Evolutionary conservation across 345 rosid genomes (phyloP).

Genomic region (Syzygium aromaticum): DNA sequence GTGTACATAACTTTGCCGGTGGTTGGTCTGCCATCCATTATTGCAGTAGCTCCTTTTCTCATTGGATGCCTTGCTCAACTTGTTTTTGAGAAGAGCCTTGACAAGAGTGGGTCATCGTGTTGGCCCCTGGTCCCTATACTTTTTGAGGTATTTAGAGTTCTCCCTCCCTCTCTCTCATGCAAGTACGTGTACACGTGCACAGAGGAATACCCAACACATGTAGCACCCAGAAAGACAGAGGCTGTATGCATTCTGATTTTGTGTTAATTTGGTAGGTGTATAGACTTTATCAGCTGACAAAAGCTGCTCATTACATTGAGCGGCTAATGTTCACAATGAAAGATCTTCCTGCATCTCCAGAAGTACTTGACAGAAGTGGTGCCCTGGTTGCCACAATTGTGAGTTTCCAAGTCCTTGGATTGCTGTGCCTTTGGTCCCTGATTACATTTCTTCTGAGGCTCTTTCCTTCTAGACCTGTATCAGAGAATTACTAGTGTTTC

Average conservation of each 20-base stretch:
- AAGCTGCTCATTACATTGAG: slow-evolving; percentile 69
- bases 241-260: background rate
- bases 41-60: slow-evolving; percentile 67
- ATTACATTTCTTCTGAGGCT: slow-evolving; percentile 71
- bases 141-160: slow-evolving; percentile 51
- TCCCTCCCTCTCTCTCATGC: background rate
- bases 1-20: slow-evolving; percentile 64
- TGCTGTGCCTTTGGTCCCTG: slow-evolving; percentile 80
- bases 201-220: background rate
- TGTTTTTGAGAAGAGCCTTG: slow-evolving; percentile 43
- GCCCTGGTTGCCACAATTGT: slow-evolving; percentile 59
- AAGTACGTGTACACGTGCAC: background rate
- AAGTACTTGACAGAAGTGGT: slow-evolving; percentile 38
- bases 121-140: slow-evolving; percentile 79
- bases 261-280: slow-evolving; percentile 38
- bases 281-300: slow-evolving; percentile 75
- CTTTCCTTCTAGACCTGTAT: slow-evolving; percentile 77
- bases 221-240: background rate
- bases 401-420: slow-evolving; percentile 59
- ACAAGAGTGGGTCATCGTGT: slow-evolving; percentile 58
- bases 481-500: slow-evolving; percentile 50
- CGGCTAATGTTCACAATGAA: slow-evolving; percentile 56
- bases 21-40: slow-evolving; percentile 48
- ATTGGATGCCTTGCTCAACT: slow-evolving; percentile 67
- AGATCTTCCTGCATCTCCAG: slow-evolving; percentile 38